These are phyloP conservation scores for Cladophialophora psammophila DNA, from an alignment of 2,329 filamentous ascomycete species.

Conservation along the genomic window DNA sequence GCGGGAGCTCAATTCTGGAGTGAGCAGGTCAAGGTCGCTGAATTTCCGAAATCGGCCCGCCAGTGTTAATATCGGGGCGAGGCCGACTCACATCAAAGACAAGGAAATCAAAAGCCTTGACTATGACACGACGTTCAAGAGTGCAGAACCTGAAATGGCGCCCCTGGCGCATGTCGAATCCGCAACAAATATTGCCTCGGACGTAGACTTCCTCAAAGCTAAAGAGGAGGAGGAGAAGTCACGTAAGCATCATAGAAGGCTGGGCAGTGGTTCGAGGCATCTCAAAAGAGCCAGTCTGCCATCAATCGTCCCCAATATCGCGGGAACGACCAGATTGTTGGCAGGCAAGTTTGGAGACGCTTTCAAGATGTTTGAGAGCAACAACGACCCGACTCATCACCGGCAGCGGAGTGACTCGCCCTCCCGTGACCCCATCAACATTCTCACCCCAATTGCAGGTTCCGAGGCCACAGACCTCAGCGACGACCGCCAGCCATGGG, in stretches of 20 bases:
- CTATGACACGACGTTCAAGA: constrained; percentile 34
- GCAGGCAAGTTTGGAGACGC: constrained; percentile 90
- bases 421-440: constrained; percentile 51
- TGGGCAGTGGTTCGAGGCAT: constrained; percentile 63
- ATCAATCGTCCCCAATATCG: constrained; percentile 64
- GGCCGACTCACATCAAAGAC: constrained; percentile 81
- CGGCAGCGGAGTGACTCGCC: constrained; percentile 55
- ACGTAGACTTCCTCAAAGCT: constrained; percentile 81
- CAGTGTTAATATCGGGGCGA: constrained; percentile 84
- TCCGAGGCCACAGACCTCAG: constrained; percentile 75
- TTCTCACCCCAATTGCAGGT: constrained; percentile 74
- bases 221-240: constrained; percentile 72
- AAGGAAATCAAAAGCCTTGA: constrained; percentile 60
- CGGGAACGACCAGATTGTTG: constrained; percentile 81
- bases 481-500: constrained; percentile 70
- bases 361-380: constrained; percentile 85
- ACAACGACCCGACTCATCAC: constrained; percentile 33
- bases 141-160: constrained; percentile 34
- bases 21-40: constrained; percentile 68
- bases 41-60: constrained; percentile 73
- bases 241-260: constrained; percentile 62
- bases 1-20: constrained; percentile 65
- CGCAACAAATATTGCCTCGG: constrained; percentile 75
- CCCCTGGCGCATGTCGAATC: constrained; percentile 53
- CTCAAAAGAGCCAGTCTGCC: constrained; percentile 76